phyloP scores from a whole-genome alignment of 2,329 filamentous ascomycete genomes.

The Chaetomium strumarium region DNA sequence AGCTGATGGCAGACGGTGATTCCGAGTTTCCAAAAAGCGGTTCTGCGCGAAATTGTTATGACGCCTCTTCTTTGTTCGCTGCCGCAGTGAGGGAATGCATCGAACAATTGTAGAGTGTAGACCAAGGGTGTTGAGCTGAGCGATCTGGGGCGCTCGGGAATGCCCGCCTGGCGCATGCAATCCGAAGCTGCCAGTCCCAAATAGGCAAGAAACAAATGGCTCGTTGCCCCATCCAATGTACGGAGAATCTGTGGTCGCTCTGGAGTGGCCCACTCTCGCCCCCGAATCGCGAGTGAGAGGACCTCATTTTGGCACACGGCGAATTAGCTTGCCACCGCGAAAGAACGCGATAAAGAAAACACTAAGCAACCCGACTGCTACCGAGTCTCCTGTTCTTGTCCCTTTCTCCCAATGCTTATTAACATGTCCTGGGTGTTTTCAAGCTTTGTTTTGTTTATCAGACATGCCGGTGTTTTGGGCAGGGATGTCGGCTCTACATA shows the following conservation, averaged over 20 bases:
- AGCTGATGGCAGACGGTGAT: too few species aligned
- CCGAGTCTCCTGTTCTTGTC: background rate
- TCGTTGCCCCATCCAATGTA: constrained; percentile 20
- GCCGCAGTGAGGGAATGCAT: too few species aligned
- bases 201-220: constrained; percentile 19
- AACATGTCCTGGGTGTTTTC: constrained; percentile 1
- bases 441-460: constrained; percentile 10
- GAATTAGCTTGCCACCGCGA: constrained; percentile 14
- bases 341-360: constrained; percentile 14
- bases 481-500: constrained; percentile 5
- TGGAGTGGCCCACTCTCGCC: constrained; percentile 10
- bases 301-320: constrained; percentile 6
- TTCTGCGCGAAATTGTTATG: too few species aligned
- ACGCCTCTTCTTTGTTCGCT: too few species aligned
- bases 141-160: constrained; percentile 8
- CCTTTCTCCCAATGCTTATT: background rate
- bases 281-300: constrained; percentile 5
- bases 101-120: background rate
- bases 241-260: too few species aligned
- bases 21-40: too few species aligned
- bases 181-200: background rate
- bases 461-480: constrained; percentile 8
- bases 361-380: background rate
- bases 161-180: constrained; percentile 11
- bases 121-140: background rate